Conservation (phyloP, 148 eudicot genomes). For the Cornus controversa region DNA sequence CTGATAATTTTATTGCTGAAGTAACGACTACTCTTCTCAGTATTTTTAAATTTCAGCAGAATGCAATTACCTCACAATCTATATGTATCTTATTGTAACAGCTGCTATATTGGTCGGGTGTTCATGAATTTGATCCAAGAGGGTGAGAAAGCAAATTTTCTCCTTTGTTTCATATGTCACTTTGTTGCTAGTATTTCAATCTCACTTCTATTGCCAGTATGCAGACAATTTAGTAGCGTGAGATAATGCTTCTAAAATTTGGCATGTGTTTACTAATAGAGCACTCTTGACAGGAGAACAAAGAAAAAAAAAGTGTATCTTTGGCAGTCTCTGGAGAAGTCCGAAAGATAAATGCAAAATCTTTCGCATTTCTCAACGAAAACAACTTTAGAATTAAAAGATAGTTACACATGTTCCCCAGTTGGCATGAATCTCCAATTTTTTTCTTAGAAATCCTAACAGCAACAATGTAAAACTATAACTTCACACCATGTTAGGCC, state of each 20-base stretch:
- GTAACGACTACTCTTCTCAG: constrained; percentile 16
- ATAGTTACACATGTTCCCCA: not conserved
- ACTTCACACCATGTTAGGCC: not conserved
- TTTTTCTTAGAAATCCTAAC: not conserved
- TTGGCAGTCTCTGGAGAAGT: not conserved
- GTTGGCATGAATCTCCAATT: not conserved
- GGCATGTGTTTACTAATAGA: not conserved
- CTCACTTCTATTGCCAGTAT: not conserved
- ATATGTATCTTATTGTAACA: constrained; percentile 9
- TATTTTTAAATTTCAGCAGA: not conserved
- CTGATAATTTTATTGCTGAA: constrained; percentile 51
- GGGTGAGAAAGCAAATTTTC: constrained; percentile 35
- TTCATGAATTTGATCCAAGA: constrained; percentile 56
- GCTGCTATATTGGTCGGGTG: constrained; percentile 47
- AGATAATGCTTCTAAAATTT: not conserved
- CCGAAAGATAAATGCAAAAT: no score
- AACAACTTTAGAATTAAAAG: not conserved
- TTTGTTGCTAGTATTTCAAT: not conserved
- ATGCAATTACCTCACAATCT: not conserved
- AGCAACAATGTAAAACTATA: not conserved
- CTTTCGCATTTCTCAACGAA: not conserved
- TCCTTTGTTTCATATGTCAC: not conserved
- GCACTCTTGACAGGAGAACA: not conserved
- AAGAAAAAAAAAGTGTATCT: no score
- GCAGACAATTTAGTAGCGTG: not conserved